Evolutionary conservation across 192 early-diverging fungal species (phyloP).

Genomic region (Backusella liffmaniae): DNA sequence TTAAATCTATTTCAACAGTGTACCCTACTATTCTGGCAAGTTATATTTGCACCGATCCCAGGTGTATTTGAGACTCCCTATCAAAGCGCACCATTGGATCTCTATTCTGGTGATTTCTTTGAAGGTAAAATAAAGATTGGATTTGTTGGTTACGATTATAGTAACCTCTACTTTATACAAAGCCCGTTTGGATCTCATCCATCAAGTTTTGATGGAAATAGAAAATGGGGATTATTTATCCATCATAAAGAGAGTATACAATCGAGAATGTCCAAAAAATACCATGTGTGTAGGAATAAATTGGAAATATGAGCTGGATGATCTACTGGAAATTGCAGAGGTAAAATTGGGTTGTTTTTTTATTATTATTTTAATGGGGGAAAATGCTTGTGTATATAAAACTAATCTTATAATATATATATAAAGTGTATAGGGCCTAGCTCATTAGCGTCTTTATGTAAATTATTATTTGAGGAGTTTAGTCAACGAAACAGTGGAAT

Average conservation of each 20-base stretch:
- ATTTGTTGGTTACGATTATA: not conserved
- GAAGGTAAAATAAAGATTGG: slow-evolving; percentile 22
- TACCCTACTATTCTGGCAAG: slow-evolving; percentile 68
- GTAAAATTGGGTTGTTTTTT: slow-evolving; percentile 20
- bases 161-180: not conserved
- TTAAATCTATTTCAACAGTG: slow-evolving; percentile 33
- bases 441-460: slow-evolving; percentile 56
- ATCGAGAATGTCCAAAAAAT: slow-evolving; percentile 37
- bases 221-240: slow-evolving; percentile 23
- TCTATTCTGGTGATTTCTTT: slow-evolving; percentile 65
- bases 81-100: slow-evolving; percentile 66
- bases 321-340: slow-evolving; percentile 49
- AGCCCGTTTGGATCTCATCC: slow-evolving; percentile 41
- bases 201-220: slow-evolving; percentile 39
- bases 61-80: slow-evolving; percentile 72
- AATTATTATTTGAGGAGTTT: slow-evolving; percentile 61
- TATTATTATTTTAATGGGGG: not conserved
- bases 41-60: slow-evolving; percentile 58
- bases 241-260: slow-evolving; percentile 36
- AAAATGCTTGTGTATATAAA: too few species aligned
- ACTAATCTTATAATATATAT: not conserved
- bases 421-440: slow-evolving; percentile 56
- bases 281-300: slow-evolving; percentile 50
- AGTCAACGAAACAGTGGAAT: slow-evolving; percentile 61
- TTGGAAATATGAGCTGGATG: slow-evolving; percentile 44